A percentile compares a stretch with the other conserved stretches of the same genome.
Conservation (phyloP, 129 eudicot species). For the Artemisia argyi region DNA sequence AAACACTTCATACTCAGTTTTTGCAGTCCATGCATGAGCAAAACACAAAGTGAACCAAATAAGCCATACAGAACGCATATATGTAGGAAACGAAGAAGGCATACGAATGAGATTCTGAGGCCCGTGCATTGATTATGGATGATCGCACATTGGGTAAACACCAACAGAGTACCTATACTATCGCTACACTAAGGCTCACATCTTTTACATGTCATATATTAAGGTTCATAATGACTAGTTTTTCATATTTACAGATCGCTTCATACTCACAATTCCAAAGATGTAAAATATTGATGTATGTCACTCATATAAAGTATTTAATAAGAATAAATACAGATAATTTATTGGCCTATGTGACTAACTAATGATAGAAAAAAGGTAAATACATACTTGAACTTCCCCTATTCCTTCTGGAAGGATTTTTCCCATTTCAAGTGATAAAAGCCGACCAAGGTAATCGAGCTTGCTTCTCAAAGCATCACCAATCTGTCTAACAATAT, state of each 20-base stretch:
- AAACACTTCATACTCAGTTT: slow-evolving; percentile 15
- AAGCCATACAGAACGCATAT: slow-evolving; percentile 6
- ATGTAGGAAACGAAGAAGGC: neutral
- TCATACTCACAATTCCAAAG: neutral
- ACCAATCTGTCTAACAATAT: slow-evolving; percentile 94
- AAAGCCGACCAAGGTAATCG: slow-evolving; percentile 80
- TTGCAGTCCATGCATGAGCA: neutral
- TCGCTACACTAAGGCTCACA: neutral
- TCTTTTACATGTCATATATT: slow-evolving; percentile 6
- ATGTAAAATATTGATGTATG: neutral
- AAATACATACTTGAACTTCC: slow-evolving; percentile 88
- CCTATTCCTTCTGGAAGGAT: slow-evolving; percentile 98
- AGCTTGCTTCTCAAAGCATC: slow-evolving; percentile 90
- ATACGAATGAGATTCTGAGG: neutral
- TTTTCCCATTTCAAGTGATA: slow-evolving; percentile 97
- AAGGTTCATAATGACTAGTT: neutral
- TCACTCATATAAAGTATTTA: slow-evolving; percentile 3
- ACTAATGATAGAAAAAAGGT: neutral
- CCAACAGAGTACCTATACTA: too few relatives aligned
- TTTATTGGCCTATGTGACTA: neutral
- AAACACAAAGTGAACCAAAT: slow-evolving; percentile 8
- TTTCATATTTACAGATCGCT: neutral
- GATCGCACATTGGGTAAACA: neutral
- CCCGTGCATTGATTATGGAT: neutral
- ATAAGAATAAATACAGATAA: neutral